phyloP scores from a whole-genome alignment of 2,329 filamentous ascomycete species.

The Xylaria sp. region DNA sequence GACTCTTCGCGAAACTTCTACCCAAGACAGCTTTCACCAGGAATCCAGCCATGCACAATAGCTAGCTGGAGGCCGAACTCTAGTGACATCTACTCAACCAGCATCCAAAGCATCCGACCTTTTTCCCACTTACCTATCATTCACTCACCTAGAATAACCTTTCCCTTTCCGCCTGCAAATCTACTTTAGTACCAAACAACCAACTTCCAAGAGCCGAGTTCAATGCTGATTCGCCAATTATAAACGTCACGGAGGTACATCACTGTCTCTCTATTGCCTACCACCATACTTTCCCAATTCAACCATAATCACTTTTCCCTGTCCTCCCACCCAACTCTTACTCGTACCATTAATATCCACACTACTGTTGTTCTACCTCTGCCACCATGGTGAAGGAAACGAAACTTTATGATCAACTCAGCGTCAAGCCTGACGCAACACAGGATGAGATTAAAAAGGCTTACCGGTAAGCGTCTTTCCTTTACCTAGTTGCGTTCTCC shows the following conservation, averaged over 20 bases:
- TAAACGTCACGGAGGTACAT: background rate
- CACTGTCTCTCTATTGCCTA: background rate
- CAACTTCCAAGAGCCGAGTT: background rate
- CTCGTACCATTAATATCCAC: background rate
- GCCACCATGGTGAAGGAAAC: conserved; percentile 89
- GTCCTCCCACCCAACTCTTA: background rate
- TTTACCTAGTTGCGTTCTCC: background rate
- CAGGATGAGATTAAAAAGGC: conserved; percentile 98
- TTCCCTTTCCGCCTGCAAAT: conserved; percentile 8
- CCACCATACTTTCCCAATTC: background rate
- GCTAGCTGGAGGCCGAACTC: conserved; percentile 4
- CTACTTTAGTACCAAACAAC: background rate
- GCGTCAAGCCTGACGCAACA: conserved; percentile 79
- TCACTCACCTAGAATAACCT: conserved; percentile 1
- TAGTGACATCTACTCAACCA: conserved; percentile 3
- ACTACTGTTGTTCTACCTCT: conserved; percentile 38
- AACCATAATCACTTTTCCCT: background rate
- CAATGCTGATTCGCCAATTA: conserved; percentile 29
- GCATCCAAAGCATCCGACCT: background rate
- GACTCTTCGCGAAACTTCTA: conserved; percentile 48
- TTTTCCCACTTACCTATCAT: background rate
- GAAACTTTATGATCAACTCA: conserved; percentile 90
- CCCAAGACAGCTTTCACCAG: background rate
- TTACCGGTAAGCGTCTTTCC: conserved; percentile 72
- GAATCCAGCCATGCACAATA: conserved; percentile 2